Percentiles rank a stretch among this genome's conserved stretches.
phyloP scores from a whole-genome alignment of 768 basidiomycete species.

The Guyanaporus albipodus region DNA sequence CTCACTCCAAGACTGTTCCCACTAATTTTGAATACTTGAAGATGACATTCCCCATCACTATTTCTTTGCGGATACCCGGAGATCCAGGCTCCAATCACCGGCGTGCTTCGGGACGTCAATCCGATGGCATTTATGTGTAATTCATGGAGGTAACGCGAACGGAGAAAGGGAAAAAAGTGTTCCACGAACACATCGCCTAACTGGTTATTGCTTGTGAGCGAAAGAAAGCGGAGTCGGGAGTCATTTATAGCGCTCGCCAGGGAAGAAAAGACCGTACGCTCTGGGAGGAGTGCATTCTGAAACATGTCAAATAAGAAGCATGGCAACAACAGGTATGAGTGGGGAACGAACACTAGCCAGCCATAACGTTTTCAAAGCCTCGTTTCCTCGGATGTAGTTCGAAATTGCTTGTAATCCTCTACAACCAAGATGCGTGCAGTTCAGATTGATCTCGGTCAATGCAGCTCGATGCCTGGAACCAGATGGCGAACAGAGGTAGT shows the following conservation, averaged over 20 bases:
- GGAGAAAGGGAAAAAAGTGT: conserved; percentile 47
- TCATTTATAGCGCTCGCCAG: conserved; percentile 51
- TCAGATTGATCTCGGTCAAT: conserved; percentile 54
- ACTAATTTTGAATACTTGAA: conserved; percentile 50
- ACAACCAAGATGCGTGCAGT: conserved; percentile 51
- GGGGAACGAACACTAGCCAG: conserved; percentile 49
- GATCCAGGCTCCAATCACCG: conserved; percentile 46
- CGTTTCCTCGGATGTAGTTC: conserved; percentile 47
- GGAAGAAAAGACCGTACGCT: conserved; percentile 32
- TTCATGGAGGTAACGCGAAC: conserved; percentile 45
- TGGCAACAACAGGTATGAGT: background rate
- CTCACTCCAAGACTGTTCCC: conserved; percentile 52
- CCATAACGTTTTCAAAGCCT: conserved; percentile 41
- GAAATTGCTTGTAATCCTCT: conserved; percentile 48
- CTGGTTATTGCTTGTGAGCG: conserved; percentile 44
- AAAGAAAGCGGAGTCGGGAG: conserved; percentile 48
- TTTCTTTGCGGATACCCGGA: conserved; percentile 31
- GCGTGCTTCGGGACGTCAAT: conserved; percentile 42
- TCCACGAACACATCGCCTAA: conserved; percentile 49
- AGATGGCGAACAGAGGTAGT: conserved; percentile 46
- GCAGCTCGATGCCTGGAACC: conserved; percentile 41
- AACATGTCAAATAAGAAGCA: conserved; percentile 17
- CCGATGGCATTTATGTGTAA: conserved; percentile 50
- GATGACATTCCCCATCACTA: conserved; percentile 31
- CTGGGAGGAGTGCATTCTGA: conserved; percentile 40